Conservation (phyloP, 108 stramenopile species). For the Craspedostauros australis region DNA sequence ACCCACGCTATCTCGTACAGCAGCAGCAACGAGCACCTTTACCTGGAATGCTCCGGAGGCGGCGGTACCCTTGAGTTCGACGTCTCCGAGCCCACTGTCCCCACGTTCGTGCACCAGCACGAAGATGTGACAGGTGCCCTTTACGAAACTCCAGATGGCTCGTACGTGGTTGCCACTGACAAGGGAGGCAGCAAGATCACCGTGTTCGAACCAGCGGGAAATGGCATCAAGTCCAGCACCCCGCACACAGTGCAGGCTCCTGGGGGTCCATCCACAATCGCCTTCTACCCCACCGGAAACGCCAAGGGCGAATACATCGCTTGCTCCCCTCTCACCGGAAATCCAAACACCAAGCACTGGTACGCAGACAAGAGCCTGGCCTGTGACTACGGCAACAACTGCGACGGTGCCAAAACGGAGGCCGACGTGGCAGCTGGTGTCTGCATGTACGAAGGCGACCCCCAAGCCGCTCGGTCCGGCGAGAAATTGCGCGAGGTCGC, state of each 20-base stretch:
- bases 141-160: slow-evolving; percentile 13
- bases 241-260: background rate
- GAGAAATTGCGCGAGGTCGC: too few species aligned
- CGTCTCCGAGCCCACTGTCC: background rate
- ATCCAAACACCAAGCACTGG: slow-evolving; percentile 8
- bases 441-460: too few species aligned
- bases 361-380: background rate
- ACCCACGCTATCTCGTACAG: slow-evolving; percentile 11
- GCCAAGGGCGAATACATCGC: slow-evolving; percentile 2
- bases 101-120: slow-evolving; percentile 9
- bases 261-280: slow-evolving; percentile 5
- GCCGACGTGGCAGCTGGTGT: slow-evolving; percentile 3
- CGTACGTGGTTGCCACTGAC: slow-evolving; percentile 5
- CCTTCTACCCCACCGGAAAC: slow-evolving; percentile 1
- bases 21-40: slow-evolving; percentile 8
- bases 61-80: slow-evolving; percentile 15
- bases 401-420: slow-evolving; percentile 7
- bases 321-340: slow-evolving; percentile 14
- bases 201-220: slow-evolving; percentile 7
- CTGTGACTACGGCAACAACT: slow-evolving; percentile 4
- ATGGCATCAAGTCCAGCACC: background rate
- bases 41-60: slow-evolving; percentile 7
- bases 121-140: slow-evolving; percentile 8
- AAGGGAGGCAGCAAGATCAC: slow-evolving; percentile 2
- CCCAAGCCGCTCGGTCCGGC: too few species aligned